Percentiles rank a stretch among this genome's conserved stretches.
These are phyloP conservation scores for Pichia exigua DNA, from an alignment of 805 yeast genomes.

Conservation along the genomic window DNA sequence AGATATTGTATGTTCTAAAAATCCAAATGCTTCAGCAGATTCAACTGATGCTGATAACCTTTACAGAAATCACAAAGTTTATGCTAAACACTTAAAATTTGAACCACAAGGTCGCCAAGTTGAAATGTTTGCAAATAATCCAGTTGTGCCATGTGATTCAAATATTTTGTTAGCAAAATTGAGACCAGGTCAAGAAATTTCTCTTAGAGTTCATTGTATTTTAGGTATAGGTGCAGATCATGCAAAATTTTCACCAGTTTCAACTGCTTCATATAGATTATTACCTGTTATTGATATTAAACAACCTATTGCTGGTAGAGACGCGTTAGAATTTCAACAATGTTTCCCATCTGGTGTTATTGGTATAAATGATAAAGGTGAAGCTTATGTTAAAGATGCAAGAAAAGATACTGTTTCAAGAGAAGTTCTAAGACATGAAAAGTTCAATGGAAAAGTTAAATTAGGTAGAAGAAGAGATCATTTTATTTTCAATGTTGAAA, in stretches of 20 bases:
- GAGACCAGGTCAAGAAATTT: conserved; percentile 95
- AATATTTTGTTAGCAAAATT: conserved; percentile 85
- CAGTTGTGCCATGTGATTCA: conserved; percentile 77
- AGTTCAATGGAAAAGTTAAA: conserved; percentile 81
- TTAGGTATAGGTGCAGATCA: conserved; percentile 87
- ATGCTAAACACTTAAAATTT: conserved; percentile 82
- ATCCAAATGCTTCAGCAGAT: conserved; percentile 72
- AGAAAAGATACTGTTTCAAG: conserved; percentile 95
- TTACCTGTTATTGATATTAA: conserved; percentile 78
- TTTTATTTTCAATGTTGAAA: conserved; percentile 89
- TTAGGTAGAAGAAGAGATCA: conserved; percentile 89
- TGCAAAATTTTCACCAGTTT: conserved; percentile 95
- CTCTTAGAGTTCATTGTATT: conserved; percentile 82
- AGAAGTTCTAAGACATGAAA: conserved; percentile 90
- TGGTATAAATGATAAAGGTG: conserved; percentile 55
- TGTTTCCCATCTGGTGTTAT: conserved; percentile 94
- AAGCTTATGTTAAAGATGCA: conserved; percentile 80
- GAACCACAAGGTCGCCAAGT: conserved; percentile 88
- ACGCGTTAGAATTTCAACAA: conserved; percentile 71
- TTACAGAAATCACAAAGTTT: conserved; percentile 78
- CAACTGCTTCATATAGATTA: conserved; percentile 92
- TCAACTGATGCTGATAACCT: conserved; percentile 76
- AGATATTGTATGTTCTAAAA: conserved; percentile 75
- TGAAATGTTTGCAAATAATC: conserved; percentile 56
- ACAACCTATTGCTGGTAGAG: conserved; percentile 65